Evolutionary conservation across 495 filamentous ascomycete species (phyloP).

Genomic region (Xylaria nigripes): DNA sequence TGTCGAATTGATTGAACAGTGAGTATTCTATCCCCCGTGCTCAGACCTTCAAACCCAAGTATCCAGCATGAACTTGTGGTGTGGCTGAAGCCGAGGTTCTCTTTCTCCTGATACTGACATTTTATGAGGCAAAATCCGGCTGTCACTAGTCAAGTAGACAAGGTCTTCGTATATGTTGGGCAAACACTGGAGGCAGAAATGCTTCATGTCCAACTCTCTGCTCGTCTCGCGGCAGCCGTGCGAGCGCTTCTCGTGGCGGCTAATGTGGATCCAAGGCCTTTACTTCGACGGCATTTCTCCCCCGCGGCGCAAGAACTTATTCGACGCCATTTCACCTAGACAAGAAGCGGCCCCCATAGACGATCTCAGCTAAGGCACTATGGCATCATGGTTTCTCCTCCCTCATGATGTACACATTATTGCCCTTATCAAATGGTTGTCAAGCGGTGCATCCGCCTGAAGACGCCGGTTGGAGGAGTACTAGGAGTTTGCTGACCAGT

Average conservation of each 20-base stretch:
- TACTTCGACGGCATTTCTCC: conserved; percentile 56
- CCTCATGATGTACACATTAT: background rate
- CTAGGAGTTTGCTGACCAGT: background rate
- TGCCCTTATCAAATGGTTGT: background rate
- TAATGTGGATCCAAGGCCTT: conserved; percentile 58
- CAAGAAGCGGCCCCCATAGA: background rate
- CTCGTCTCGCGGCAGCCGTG: conserved; percentile 61
- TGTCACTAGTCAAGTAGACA: conserved; percentile 62
- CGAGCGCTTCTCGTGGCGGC: conserved; percentile 65
- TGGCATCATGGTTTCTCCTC: background rate
- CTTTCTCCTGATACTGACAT: background rate
- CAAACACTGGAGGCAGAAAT: conserved; percentile 87
- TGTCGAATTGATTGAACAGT: conserved; percentile 87
- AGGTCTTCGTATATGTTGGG: conserved; percentile 73
- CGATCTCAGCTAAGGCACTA: background rate
- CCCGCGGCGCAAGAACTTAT: conserved; percentile 72
- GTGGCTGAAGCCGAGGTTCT: background rate
- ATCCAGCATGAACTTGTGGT: background rate
- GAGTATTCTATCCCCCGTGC: conserved; percentile 36
- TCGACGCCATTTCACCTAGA: conserved; percentile 57
- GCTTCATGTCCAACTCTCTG: conserved; percentile 70
- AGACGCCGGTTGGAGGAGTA: background rate
- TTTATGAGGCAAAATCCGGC: conserved; percentile 71
- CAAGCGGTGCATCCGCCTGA: background rate
- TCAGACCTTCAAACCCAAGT: background rate